Evolutionary conservation across 139 green algal genomes (phyloP).

Genomic region (Protoeuglena noctilucae): DNA sequence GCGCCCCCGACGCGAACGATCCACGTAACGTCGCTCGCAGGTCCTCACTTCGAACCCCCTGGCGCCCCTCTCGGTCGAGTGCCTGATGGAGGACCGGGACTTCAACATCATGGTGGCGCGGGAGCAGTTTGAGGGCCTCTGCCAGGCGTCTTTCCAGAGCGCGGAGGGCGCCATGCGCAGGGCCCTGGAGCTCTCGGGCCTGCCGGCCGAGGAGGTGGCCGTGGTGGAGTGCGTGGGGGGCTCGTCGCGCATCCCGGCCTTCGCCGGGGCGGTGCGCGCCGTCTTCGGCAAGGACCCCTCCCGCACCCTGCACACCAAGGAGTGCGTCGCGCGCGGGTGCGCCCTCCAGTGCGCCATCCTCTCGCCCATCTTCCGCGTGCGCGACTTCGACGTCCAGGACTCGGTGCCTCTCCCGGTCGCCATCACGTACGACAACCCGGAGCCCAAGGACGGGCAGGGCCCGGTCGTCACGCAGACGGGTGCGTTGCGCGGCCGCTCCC

Average conservation of each 20-base stretch:
- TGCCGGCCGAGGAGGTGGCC: slow-evolving; percentile 49
- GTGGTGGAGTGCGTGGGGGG: slow-evolving; percentile 81
- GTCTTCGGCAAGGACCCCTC: slow-evolving; percentile 48
- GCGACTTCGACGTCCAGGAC: slow-evolving; percentile 93
- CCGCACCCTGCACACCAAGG: slow-evolving; percentile 88
- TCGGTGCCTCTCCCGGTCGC: slow-evolving; percentile 58
- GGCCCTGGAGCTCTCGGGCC: slow-evolving; percentile 42
- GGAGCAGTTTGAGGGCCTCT: slow-evolving; percentile 77
- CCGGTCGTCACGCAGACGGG: no score
- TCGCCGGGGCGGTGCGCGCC: slow-evolving; percentile 28
- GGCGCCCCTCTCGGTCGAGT: slow-evolving; percentile 79
- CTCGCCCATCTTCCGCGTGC: slow-evolving; percentile 83
- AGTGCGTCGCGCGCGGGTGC: slow-evolving; percentile 75
- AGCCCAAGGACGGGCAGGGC: slow-evolving; percentile 29
- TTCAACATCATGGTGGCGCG: slow-evolving; percentile 41
- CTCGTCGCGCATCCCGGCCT: slow-evolving; percentile 62
- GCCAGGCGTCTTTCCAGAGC: slow-evolving; percentile 34
- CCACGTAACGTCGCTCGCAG: no score
- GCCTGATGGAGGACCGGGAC: slow-evolving; percentile 87
- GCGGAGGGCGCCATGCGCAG: slow-evolving; percentile 32
- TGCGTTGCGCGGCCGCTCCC: no score
- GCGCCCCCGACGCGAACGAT: no score
- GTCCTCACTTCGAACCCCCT: slow-evolving; percentile 81
- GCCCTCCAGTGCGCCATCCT: slow-evolving; percentile 98
- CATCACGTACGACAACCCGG: slow-evolving; percentile 73